Conservation (phyloP, 2,329 filamentous ascomycete species). For the Arthrobotrys conoides region DNA sequence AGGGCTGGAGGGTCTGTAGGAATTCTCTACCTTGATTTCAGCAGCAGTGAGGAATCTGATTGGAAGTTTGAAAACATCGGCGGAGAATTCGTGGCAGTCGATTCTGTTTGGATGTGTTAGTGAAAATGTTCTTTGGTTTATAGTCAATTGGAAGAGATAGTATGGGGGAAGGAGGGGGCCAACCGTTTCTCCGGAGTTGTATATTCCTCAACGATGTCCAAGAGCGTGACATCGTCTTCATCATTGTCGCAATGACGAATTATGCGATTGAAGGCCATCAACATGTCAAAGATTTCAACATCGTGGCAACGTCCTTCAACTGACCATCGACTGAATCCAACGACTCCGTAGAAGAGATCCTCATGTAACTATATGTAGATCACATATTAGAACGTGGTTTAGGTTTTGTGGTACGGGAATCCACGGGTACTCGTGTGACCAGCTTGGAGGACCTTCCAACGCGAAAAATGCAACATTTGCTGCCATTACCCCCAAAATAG, state of each 20-base stretch:
- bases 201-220: conserved; percentile 20
- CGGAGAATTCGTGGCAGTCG: conserved; percentile 24
- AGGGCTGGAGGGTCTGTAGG: background rate
- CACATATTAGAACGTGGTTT: conserved; percentile 4
- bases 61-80: background rate
- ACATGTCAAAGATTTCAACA: conserved; percentile 36
- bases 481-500: background rate
- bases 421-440: conserved; percentile 9
- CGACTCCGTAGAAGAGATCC: conserved; percentile 3
- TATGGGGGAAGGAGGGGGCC: background rate
- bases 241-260: background rate
- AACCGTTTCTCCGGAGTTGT: conserved; percentile 14
- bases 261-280: conserved; percentile 35
- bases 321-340: conserved; percentile 29
- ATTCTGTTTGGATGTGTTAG: conserved; percentile 20
- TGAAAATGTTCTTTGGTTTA: background rate
- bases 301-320: conserved; percentile 30
- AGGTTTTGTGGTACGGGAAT: background rate
- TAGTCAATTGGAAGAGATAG: background rate
- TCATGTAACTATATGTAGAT: conserved; percentile 28
- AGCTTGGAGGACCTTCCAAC: conserved; percentile 27
- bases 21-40: background rate
- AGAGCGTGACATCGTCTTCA: background rate
- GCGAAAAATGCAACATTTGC: conserved; percentile 52
- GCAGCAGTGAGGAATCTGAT: background rate